These are phyloP conservation scores for Exophiala bonariae DNA, from an alignment of 2,329 filamentous ascomycete species.

Conservation along the genomic window DNA sequence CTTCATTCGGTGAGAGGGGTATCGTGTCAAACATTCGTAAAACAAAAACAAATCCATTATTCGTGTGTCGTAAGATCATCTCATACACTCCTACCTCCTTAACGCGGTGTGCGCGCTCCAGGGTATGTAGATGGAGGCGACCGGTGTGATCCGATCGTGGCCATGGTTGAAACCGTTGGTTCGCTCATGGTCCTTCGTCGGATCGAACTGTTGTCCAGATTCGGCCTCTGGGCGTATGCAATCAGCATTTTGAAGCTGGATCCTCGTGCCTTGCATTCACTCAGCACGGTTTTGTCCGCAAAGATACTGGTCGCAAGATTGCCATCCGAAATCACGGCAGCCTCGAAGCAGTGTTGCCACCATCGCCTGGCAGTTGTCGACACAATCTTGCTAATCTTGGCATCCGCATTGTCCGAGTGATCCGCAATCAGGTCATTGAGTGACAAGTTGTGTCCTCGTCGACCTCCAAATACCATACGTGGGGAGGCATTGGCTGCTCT, in stretches of 20 bases:
- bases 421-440: constrained; percentile 74
- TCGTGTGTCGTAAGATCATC: not conserved
- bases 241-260: constrained; percentile 90
- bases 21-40: no score
- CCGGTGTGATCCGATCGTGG: constrained; percentile 17
- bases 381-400: constrained; percentile 88
- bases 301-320: constrained; percentile 68
- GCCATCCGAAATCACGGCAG: constrained; percentile 53
- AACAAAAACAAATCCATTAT: no score
- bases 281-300: constrained; percentile 70
- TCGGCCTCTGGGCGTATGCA: constrained; percentile 82
- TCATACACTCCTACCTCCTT: no score
- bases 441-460: constrained; percentile 38
- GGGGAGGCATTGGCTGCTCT: constrained; percentile 17
- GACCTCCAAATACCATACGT: constrained; percentile 23
- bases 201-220: constrained; percentile 20
- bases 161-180: constrained; percentile 22
- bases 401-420: constrained; percentile 69
- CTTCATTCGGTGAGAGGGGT: no score
- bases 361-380: constrained; percentile 92
- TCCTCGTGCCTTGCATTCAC: constrained; percentile 82
- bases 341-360: constrained; percentile 92
- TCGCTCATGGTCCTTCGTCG: constrained; percentile 45
- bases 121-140: constrained; percentile 3
- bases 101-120: not conserved